Conservation (phyloP, 768 basidiomycete genomes). For the Tricholoma terreum region DNA sequence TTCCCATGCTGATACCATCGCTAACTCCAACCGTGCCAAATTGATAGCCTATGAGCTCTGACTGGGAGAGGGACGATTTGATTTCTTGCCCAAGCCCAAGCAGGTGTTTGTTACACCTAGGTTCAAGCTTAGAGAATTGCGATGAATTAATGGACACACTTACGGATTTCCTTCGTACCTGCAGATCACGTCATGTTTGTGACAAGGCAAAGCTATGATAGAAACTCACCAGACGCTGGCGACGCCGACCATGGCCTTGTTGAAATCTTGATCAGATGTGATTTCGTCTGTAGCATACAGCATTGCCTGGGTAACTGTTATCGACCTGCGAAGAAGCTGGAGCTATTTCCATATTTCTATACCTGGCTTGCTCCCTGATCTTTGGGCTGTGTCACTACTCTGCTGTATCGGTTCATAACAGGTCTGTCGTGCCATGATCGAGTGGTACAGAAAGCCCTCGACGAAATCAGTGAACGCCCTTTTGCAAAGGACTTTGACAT, state of each 20-base stretch:
- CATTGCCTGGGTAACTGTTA: constrained; percentile 69
- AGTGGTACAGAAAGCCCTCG: constrained; percentile 38
- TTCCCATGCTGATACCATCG: constrained; percentile 99
- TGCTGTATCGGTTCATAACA: constrained; percentile 69
- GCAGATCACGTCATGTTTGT: constrained; percentile 14
- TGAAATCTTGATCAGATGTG: constrained; percentile 73
- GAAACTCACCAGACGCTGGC: constrained; percentile 87
- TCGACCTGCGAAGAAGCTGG: not conserved
- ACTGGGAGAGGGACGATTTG: constrained; percentile 70
- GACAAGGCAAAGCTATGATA: constrained; percentile 4
- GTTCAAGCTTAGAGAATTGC: constrained; percentile 5
- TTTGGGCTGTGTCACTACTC: constrained; percentile 85
- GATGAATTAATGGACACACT: constrained; percentile 28
- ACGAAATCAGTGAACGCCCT: constrained; percentile 21
- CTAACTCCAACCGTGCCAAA: constrained; percentile 98
- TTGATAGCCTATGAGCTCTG: constrained; percentile 89
- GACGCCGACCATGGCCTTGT: constrained; percentile 97
- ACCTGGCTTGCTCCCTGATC: constrained; percentile 95
- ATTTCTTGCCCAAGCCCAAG: constrained; percentile 85
- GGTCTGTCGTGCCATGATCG: constrained; percentile 38
- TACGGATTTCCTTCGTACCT: constrained; percentile 99
- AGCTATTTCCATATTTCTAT: constrained; percentile 8
- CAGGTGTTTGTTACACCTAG: constrained; percentile 92
- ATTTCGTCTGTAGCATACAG: constrained; percentile 98
- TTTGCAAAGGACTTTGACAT: constrained; percentile 24